A percentile compares a stretch with the other conserved stretches of the same genome.
These are phyloP conservation scores for Neurospora sublineolata DNA, from an alignment of 495 filamentous ascomycete genomes.

Conservation along the genomic window DNA sequence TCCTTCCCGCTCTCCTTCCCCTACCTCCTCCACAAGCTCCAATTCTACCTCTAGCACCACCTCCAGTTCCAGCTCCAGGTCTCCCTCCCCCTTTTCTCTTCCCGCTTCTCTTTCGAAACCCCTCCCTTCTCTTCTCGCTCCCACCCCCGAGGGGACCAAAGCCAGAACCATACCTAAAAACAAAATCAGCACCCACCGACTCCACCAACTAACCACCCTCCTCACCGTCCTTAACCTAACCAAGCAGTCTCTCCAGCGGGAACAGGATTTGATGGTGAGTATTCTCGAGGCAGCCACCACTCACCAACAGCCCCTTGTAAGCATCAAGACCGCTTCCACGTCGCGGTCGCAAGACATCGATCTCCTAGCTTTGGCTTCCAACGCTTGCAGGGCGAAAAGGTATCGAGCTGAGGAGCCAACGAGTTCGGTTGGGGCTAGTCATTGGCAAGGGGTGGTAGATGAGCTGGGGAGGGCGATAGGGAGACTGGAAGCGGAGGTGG, in stretches of 20 bases:
- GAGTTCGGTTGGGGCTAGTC: not conserved
- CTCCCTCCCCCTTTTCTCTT: not conserved
- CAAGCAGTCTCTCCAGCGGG: not conserved
- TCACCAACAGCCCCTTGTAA: too few species aligned
- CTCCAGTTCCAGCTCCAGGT: not conserved
- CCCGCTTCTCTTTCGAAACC: not conserved
- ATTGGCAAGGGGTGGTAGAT: not conserved
- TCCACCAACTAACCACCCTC: not conserved
- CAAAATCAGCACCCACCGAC: not conserved
- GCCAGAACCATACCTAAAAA: not conserved
- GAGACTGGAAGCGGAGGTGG: not conserved
- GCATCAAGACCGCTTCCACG: too few species aligned
- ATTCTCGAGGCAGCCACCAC: not conserved
- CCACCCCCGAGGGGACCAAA: not conserved
- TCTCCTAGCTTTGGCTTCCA: not conserved
- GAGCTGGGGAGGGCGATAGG: not conserved
- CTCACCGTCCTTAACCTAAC: not conserved
- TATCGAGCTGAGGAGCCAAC: not conserved
- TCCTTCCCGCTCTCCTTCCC: not conserved
- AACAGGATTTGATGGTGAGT: not conserved
- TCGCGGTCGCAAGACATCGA: not conserved
- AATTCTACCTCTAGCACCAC: not conserved
- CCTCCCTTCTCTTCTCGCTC: not conserved
- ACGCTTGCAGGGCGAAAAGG: not conserved
- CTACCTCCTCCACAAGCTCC: not conserved